Percentiles rank a stretch among this genome's conserved stretches.
These are phyloP conservation scores for Plantago major DNA, from an alignment of 257 asterid genomes.

Conservation along the genomic window DNA sequence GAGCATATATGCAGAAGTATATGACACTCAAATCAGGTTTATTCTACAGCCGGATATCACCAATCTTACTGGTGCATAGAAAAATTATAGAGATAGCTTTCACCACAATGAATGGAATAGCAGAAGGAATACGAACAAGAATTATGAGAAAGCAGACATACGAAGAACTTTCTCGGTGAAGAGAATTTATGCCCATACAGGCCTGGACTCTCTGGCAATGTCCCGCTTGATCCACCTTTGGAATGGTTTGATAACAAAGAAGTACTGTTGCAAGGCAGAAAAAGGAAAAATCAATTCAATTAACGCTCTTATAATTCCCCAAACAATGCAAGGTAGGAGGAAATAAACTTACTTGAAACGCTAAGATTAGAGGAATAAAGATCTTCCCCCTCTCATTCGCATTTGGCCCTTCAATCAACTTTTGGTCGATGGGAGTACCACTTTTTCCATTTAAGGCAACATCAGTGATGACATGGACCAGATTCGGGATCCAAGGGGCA, in stretches of 20 bases:
- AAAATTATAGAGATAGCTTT: too few species aligned
- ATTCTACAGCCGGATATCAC: too few species aligned
- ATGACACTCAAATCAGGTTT: too few species aligned
- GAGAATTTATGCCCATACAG: constrained; percentile 47
- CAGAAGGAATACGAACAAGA: not conserved
- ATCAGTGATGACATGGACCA: constrained; percentile 62
- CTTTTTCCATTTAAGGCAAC: constrained; percentile 59
- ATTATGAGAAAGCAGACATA: not conserved
- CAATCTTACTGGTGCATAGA: too few species aligned
- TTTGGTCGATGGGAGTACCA: constrained; percentile 67
- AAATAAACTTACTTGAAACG: constrained; percentile 55
- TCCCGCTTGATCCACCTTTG: constrained; percentile 56
- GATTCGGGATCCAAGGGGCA: constrained; percentile 71
- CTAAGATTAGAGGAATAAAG: constrained; percentile 69
- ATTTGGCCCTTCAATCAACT: constrained; percentile 87
- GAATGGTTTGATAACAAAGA: constrained; percentile 59
- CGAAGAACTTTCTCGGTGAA: not conserved
- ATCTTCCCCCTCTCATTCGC: constrained; percentile 68
- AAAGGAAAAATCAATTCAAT: constrained; percentile 4
- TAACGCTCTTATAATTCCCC: not conserved
- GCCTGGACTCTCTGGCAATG: constrained; percentile 39
- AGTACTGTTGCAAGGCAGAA: constrained; percentile 40
- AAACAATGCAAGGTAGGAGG: not conserved
- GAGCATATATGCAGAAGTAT: too few species aligned
- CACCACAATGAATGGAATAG: not conserved